Evolutionary conservation across 2,329 filamentous ascomycete genomes (phyloP), one percentile per base, ranked within the genome.

Genomic region (Penicillium sp.): DNA sequence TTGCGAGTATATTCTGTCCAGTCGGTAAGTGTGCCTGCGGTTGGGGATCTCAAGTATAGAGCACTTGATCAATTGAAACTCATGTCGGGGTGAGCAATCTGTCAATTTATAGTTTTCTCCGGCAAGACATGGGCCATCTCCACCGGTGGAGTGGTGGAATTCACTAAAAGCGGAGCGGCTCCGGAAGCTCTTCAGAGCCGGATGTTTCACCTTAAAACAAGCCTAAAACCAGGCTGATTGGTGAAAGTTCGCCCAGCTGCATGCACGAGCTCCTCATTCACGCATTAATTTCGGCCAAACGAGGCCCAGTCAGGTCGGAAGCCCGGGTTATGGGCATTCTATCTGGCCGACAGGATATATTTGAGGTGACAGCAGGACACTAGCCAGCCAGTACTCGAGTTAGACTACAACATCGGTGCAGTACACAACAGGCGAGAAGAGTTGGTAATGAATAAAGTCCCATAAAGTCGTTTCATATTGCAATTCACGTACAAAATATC

Each of bases 131-230:
- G n/a, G 3, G 15, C 16, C 29, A 39, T 27, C 48, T 35, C 25
- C 49, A n/a, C 21, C 6, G 6, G 16, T 39, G 39, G 39, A 44
- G 34, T 50, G 32, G 27, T 52, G 37, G 47, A 52, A 55, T 45
- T 46, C n/a, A 46, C 29, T 15, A 27, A 40, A 50, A 38, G 35
- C 39, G 51, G 51, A 44, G 42, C 48, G 31, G 13, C 41, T 27
- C 27, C 35, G 40, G 50, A 47, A 38, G 25, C 32, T 15, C 44
- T 37, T 38, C 12, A 38, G 21, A 16, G n/a, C 8, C 21, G 15
- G 25, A 34, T 49, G 55, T 60, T 44, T 56, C 56, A 58, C 46
- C n/a, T 41, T 42, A 50, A 54, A 52, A 59, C 49, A 42, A 52
- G 37, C 29, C 38, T n/a, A 46, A 32, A 32, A 38, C 37, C 31